Percentiles rank a stretch among this genome's conserved stretches.
Conservation (phyloP, 2,329 filamentous ascomycete species). For the Lasiodiplodia sp. region DNA sequence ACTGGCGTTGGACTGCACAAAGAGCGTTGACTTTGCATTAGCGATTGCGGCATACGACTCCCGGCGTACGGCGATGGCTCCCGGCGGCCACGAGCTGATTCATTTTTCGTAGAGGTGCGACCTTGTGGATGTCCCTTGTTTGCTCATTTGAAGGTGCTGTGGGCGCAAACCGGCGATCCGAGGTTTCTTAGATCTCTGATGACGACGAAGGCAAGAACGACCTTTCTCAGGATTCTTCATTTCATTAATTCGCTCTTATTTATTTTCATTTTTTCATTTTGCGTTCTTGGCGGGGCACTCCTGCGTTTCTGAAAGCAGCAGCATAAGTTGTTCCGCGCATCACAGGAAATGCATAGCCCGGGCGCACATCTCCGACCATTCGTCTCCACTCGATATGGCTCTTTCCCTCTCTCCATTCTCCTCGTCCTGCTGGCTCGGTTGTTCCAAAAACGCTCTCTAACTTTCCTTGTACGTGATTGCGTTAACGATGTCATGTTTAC, state of each 20-base stretch:
- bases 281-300: conserved; percentile 13
- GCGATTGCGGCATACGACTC: conserved; percentile 23
- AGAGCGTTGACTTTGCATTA: conserved; percentile 30
- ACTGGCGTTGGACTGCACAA: conserved; percentile 29
- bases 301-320: conserved; percentile 17
- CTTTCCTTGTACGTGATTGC: conserved; percentile 27
- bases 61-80: conserved; percentile 25
- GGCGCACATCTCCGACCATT: not conserved
- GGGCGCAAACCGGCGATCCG: conserved; percentile 11
- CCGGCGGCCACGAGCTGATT: conserved; percentile 13
- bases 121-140: conserved; percentile 14
- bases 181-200: conserved; percentile 15
- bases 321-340: conserved; percentile 23
- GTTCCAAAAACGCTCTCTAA: not conserved
- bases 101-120: conserved; percentile 18
- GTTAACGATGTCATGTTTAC: conserved; percentile 26
- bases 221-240: conserved; percentile 14
- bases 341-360: conserved; percentile 16
- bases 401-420: not conserved
- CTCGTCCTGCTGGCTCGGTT: not conserved
- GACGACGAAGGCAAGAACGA: conserved; percentile 30
- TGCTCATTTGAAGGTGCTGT: not conserved
- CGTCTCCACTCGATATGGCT: not conserved
- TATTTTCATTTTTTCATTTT: conserved; percentile 1
- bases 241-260: conserved; percentile 5